Evolutionary conservation across 2,329 filamentous ascomycete species (phyloP), one percentile per base, ranked within the genome.

Genomic region (Xylariaceae sp.): DNA sequence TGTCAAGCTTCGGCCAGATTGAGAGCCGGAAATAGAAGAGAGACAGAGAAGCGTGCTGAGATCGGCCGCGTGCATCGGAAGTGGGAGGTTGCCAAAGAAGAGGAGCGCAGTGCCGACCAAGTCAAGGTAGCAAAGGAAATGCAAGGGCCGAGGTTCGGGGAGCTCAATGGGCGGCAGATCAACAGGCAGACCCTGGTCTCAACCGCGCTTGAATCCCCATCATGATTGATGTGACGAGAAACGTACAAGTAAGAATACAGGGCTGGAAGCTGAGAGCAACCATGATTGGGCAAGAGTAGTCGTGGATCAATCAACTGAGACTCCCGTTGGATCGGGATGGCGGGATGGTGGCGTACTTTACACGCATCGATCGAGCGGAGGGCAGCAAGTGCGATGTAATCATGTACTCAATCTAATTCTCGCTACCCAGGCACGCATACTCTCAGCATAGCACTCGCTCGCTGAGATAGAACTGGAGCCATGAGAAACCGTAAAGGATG

Each of bases 251-350:
- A 42, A 53, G 46, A 44, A 52, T 50, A 59, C 63, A 62, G 60
- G 60, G 57, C 57, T 46, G 52, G 35, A 46, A 44, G 42, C 47
- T 58, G 53, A 57, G 48, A 53, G 37, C 16, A 36, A 54, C 44
- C 58, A 60, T 67, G 65, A 67, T 68, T 67, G 66, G 66, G 60
- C 50, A 60, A 57, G 54, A n/a, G 47, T 23, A 50, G 45, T 55
- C 54, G 57, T 60, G 56, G 62, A 62, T 66, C 61, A 60, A 63
- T 65, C 58, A 63, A 66, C 60, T 64, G 57, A 63, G 59, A 66
- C 62, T 64, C 60, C 61, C 45, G 59, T 50, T 53, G 50, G 51
- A 53, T 53, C 50, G 55, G 54, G 58, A 65, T 64, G 64, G 60
- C 60, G 54, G 62, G 48, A 54, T 47, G 40, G 66, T 68, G 66